phyloP scores from a whole-genome alignment of 345 rosid species.

The Syzygium jambos region DNA sequence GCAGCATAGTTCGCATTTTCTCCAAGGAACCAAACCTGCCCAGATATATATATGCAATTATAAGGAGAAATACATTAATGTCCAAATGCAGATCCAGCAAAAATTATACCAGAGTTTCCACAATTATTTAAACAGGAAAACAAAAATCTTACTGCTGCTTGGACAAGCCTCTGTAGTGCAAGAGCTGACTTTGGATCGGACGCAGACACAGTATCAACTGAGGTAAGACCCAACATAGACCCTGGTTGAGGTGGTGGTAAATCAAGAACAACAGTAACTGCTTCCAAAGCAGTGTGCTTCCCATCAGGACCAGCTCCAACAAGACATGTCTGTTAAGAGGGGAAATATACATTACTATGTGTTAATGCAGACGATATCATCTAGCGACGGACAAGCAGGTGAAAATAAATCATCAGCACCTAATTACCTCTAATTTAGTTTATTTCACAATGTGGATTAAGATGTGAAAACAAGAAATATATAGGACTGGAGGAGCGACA shows the following conservation, averaged over 20 bases:
- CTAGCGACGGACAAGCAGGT: neutral
- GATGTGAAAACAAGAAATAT: neutral
- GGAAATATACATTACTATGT: neutral
- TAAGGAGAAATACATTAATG: neutral
- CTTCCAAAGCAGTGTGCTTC: constrained; percentile 97
- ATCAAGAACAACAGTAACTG: constrained; percentile 96
- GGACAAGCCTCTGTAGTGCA: constrained; percentile 94
- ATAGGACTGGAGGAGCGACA: neutral
- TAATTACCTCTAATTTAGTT: neutral
- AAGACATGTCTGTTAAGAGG: constrained; percentile 72
- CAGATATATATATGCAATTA: neutral
- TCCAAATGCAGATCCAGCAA: neutral
- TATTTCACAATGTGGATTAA: neutral
- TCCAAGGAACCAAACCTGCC: constrained; percentile 99
- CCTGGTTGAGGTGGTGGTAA: constrained; percentile 99
- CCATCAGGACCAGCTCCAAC: constrained; percentile 99
- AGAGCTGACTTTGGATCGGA: constrained; percentile 98
- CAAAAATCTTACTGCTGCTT: constrained; percentile 82
- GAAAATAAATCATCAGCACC: neutral
- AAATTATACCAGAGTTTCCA: neutral
- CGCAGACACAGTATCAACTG: constrained; percentile 88
- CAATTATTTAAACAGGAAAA: neutral
- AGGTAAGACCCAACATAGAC: constrained; percentile 78
- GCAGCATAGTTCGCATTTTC: constrained; percentile 99
- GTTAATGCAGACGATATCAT: neutral